These are phyloP conservation scores for Sporobolus alterniflorus DNA, from an alignment of 202 grass and related monocot species.

Conservation along the genomic window DNA sequence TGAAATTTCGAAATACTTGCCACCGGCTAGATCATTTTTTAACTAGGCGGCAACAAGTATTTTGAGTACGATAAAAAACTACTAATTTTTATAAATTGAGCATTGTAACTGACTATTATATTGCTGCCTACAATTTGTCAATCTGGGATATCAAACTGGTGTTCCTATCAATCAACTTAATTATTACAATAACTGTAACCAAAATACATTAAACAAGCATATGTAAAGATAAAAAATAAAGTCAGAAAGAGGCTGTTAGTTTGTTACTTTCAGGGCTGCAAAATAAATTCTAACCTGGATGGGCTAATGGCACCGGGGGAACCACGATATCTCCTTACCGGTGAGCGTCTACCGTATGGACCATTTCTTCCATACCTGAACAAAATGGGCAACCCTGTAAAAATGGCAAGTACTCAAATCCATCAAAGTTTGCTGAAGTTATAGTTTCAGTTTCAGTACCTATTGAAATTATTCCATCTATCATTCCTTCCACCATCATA, in stretches of 20 bases:
- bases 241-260: not conserved
- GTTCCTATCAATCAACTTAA: conserved; percentile 15
- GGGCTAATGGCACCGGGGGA: conserved; percentile 60
- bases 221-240: not conserved
- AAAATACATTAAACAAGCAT: conserved; percentile 27
- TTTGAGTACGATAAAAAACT: not conserved
- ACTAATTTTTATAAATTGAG: conserved; percentile 8
- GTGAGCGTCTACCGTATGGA: conserved; percentile 47
- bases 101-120: conserved; percentile 16
- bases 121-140: not conserved
- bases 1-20: too few species aligned
- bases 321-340: conserved; percentile 52
- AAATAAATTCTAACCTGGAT: conserved; percentile 50
- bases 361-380: conserved; percentile 63
- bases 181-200: not conserved
- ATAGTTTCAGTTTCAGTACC: conserved; percentile 39
- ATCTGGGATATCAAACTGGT: not conserved
- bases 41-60: too few species aligned
- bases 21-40: too few species aligned
- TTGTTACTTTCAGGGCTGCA: not conserved
- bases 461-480: conserved; percentile 57
- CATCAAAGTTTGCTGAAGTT: not conserved
- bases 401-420: conserved; percentile 21
- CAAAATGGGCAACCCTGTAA: conserved; percentile 21
- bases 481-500: conserved; percentile 69